Percentiles rank a stretch among this genome's conserved stretches.
Evolutionary conservation across 2,329 filamentous ascomycete genomes (phyloP).

Genomic region (Penicillium sclerotiorum): DNA sequence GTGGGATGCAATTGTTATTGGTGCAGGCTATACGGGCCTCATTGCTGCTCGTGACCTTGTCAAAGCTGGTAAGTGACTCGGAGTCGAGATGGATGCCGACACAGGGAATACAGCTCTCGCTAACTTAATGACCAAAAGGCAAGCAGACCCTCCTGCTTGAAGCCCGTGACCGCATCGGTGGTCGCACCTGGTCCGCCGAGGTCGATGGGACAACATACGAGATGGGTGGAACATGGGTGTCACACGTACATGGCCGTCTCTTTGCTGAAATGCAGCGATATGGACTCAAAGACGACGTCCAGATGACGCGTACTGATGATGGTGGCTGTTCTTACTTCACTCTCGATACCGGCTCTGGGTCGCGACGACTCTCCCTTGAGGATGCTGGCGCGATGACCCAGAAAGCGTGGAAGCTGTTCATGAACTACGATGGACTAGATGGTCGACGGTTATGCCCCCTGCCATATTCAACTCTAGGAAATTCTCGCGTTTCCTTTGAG

Average conservation of each 20-base stretch:
- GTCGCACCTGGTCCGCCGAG: conserved; percentile 27
- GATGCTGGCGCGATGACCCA: conserved; percentile 28
- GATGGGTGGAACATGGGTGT: conserved; percentile 12
- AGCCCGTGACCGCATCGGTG: conserved; percentile 53
- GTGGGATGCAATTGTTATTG: conserved; percentile 34
- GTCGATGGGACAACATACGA: conserved; percentile 29
- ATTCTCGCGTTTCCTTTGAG: conserved; percentile 12
- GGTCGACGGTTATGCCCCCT: conserved; percentile 27
- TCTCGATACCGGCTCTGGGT: conserved; percentile 18
- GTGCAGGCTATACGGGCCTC: conserved; percentile 36
- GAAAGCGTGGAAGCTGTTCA: conserved; percentile 24
- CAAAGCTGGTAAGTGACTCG: conserved; percentile 25
- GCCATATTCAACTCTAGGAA: conserved; percentile 22
- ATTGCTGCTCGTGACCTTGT: conserved; percentile 31
- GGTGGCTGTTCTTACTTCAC: conserved; percentile 17
- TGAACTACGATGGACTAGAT: conserved; percentile 31
- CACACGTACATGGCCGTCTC: conserved; percentile 24
- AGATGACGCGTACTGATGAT: conserved; percentile 17
- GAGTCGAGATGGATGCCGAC: too few relatives aligned
- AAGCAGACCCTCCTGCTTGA: conserved; percentile 24
- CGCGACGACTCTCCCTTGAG: conserved; percentile 26
- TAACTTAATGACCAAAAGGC: conserved; percentile 34
- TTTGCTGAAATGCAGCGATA: conserved; percentile 8
- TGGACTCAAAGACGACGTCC: conserved; percentile 36
- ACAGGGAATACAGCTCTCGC: too few relatives aligned